These are phyloP conservation scores for Sordaria brevicollis DNA, from an alignment of 495 filamentous ascomycete genomes.

Conservation along the genomic window DNA sequence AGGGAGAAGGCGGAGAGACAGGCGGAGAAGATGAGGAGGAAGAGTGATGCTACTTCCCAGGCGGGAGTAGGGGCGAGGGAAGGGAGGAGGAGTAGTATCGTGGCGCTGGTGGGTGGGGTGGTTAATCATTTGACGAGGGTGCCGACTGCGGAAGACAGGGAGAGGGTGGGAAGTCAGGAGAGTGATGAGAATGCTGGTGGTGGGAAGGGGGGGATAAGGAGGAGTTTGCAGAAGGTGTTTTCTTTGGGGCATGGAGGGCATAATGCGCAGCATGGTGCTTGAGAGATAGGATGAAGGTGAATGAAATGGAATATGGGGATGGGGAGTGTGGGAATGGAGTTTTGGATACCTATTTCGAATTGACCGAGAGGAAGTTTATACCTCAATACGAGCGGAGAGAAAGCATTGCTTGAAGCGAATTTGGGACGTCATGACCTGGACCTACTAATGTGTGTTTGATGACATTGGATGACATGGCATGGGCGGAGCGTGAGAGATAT, in stretches of 20 bases:
- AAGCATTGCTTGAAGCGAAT: background rate
- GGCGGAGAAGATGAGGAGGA: constrained; percentile 21
- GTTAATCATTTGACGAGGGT: background rate
- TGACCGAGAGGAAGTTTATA: background rate
- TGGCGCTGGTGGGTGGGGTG: background rate
- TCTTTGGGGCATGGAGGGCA: constrained; percentile 21
- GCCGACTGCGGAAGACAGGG: background rate
- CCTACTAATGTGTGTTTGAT: background rate
- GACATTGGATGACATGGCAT: background rate
- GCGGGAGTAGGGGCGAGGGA: background rate
- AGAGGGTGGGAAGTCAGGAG: background rate
- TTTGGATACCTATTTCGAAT: background rate
- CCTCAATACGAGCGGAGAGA: background rate
- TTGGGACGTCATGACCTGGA: background rate
- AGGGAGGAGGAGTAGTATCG: background rate
- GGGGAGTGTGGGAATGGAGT: background rate
- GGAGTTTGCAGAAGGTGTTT: constrained; percentile 30
- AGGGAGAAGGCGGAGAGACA: constrained; percentile 31
- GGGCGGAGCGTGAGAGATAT: too few species aligned
- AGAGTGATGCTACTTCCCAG: constrained; percentile 29
- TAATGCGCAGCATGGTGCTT: constrained; percentile 11
- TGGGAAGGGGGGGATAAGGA: constrained; percentile 19
- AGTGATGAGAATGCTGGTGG: constrained; percentile 36
- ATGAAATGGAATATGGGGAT: background rate
- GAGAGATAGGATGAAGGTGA: background rate